Percentiles rank a stretch among this genome's conserved stretches.
Evolutionary conservation across 1,284 basidiomycete species (phyloP).

Genomic region (Apiotrichum montevideense): DNA sequence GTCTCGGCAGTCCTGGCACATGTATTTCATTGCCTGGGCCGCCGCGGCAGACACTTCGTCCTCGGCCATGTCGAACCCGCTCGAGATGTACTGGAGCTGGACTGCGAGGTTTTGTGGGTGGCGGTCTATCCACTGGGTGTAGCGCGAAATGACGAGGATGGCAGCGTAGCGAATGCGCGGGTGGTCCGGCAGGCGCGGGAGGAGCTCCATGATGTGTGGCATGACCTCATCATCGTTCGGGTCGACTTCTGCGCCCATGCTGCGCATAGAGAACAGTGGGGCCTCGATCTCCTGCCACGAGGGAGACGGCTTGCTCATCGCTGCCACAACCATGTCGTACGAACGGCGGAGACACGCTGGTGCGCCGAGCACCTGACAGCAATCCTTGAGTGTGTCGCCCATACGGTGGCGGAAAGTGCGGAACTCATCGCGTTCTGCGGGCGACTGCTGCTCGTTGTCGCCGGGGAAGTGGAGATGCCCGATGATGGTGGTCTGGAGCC

Average conservation of each 20-base stretch:
- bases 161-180: slow-evolving; percentile 92
- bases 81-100: slow-evolving; percentile 84
- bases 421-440: slow-evolving; percentile 90
- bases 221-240: slow-evolving; percentile 74
- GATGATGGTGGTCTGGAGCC: slow-evolving; percentile 81
- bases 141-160: slow-evolving; percentile 88
- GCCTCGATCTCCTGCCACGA: slow-evolving; percentile 98
- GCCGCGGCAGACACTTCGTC: slow-evolving; percentile 91
- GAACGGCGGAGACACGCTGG: slow-evolving; percentile 75
- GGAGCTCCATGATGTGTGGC: slow-evolving; percentile 90
- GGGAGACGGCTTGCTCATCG: slow-evolving; percentile 51
- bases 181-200: slow-evolving; percentile 83
- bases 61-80: slow-evolving; percentile 72
- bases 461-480: slow-evolving; percentile 86
- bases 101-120: slow-evolving; percentile 83
- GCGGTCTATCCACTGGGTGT: slow-evolving; percentile 91
- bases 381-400: slow-evolving; percentile 99
- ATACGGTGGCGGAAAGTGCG: slow-evolving; percentile 93
- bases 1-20: slow-evolving; percentile 95
- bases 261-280: slow-evolving; percentile 93
- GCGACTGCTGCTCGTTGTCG: slow-evolving; percentile 64
- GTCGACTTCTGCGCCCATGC: slow-evolving; percentile 95
- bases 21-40: slow-evolving; percentile 90
- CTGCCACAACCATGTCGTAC: slow-evolving; percentile 70
- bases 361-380: slow-evolving; percentile 87